Conservation (phyloP, 371 early-diverging fungal genomes). For the Haplosporangium sp. region DNA sequence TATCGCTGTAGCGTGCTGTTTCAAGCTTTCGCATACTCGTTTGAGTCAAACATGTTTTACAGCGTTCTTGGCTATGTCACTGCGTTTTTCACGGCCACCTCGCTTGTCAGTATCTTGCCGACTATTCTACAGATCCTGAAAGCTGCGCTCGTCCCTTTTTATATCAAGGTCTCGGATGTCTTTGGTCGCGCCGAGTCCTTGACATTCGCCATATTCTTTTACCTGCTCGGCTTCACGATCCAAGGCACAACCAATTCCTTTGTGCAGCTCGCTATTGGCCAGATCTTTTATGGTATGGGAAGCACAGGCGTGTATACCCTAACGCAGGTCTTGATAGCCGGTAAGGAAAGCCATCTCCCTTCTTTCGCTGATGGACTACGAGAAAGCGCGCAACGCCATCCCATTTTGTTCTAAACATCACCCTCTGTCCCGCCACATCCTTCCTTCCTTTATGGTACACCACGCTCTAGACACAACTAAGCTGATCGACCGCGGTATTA, state of each 20-base stretch:
- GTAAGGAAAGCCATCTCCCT: constrained; percentile 30
- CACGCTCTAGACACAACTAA: constrained; percentile 30
- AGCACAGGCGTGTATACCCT: constrained; percentile 55
- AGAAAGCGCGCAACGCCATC: no score
- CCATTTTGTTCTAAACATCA: background rate
- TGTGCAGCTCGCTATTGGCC: constrained; percentile 56
- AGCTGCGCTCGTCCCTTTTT: constrained; percentile 59
- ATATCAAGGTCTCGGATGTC: constrained; percentile 60
- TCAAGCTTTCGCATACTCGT: constrained; percentile 42
- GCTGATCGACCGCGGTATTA: constrained; percentile 44
- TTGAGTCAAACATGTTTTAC: constrained; percentile 46
- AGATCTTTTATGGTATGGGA: constrained; percentile 58
- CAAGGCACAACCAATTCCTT: constrained; percentile 54
- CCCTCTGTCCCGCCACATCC: background rate
- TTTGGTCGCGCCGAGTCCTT: constrained; percentile 56
- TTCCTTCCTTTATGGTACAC: no score
- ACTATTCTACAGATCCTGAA: constrained; percentile 57
- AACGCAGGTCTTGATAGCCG: constrained; percentile 60
- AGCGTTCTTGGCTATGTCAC: constrained; percentile 27
- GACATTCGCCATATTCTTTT: constrained; percentile 57
- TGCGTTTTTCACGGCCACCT: constrained; percentile 33
- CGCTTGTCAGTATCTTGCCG: constrained; percentile 44
- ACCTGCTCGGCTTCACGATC: constrained; percentile 55
- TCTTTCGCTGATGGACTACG: no score
- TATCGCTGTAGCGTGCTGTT: constrained; percentile 18